Evolutionary conservation across 2,329 filamentous ascomycete species (phyloP), one percentile per base, ranked within the genome.

Genomic region (Fusarium beomiforme): DNA sequence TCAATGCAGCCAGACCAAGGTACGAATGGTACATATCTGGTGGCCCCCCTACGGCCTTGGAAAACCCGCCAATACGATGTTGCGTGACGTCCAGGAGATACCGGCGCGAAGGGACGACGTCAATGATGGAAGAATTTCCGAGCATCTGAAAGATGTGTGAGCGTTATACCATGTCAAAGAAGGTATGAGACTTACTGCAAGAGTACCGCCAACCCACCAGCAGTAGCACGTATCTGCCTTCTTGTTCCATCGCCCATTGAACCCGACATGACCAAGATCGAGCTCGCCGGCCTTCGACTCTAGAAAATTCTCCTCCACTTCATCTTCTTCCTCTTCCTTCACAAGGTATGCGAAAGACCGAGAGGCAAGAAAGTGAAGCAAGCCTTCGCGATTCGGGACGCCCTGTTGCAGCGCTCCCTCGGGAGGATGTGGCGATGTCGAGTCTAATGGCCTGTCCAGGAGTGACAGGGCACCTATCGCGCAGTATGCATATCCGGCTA

Each of bases 201-300:
- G 78, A 2, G 94, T 89, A 4, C 89, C 94, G 7, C 87, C 87
- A 1, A 93, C 93, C 96, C 96, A 99, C 85, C 95, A 99, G 24
- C 90, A 92, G 80, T 99, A 99, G 82, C 96, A 99, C 1, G 96
- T 98, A 81, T 99, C 96, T 13, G 93, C 92, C 50, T 91, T 87
- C 81, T 99, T 99, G 83, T 97, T 98, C 78, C 89, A 90, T 53
- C 96, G 90, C 29, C 96, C 96, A 76, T 97, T 97, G 82, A 97
- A 94, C 13, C 95, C 96, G 3, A 93, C 87, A 76, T 87, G 88
- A 13, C 83, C 80, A 23, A 70, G 77, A 6, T 49, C 65, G 6
- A 80, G 76, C 2, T 77, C 75, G 1, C 80, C 79, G n/a, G 85
- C 73, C 50, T 79, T 75, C 2, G 76, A 58, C 64, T 81, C 74